Base-by-base conservation (phyloP, 2,329 filamentous ascomycete species). In the Monosporascus sp. region DNA sequence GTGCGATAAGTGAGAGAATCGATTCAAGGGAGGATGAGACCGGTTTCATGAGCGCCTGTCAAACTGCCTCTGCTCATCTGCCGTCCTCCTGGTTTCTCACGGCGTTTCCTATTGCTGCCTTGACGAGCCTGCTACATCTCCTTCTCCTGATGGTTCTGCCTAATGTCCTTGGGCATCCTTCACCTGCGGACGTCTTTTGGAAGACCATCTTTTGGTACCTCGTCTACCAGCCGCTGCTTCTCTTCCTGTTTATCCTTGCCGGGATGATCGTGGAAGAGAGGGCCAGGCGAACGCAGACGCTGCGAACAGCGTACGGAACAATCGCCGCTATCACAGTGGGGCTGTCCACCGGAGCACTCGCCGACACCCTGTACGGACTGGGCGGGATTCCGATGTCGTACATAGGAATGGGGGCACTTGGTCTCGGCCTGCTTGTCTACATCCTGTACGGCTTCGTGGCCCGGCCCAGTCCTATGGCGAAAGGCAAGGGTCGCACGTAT, bases 311-410 rank as follows among this genome's bases (percentile, higher is more conserved):
- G 17, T 65, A 60, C 53, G 50, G 51, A 31, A 45, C 50, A 36
- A 53, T 62, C 3, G 57, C 55, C 20, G 49, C 46, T n/a, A 24
- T 56, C 7, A 50, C 56, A 17, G 50, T 50, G 7, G 18, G 53
- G 7, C 31, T 62, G 7, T 62, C 61, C 11, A 50, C 57, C 3
- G 59, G 27, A 1, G 55, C 60, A 2, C 58, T 60, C 15, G 24
- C 62, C 11, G 62, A 65, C 38, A 65, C 60, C 5, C 49, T 63
- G 2, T 62, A 57, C 31, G 62, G 62, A 6, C 55, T 65, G 20
- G 61, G 62, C 2, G 62, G 62, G 15, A 58, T 56, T 27, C 62
- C 62, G 7, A 60, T 65, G 60, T 65, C 62, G 14, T 65, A 65
- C 39, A 54, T 65, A 38, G 62, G 57, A 18, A 56, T 65, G 57